phyloP scores from a whole-genome alignment of 345 rosid species.

The Eucalyptus lansdowneana region DNA sequence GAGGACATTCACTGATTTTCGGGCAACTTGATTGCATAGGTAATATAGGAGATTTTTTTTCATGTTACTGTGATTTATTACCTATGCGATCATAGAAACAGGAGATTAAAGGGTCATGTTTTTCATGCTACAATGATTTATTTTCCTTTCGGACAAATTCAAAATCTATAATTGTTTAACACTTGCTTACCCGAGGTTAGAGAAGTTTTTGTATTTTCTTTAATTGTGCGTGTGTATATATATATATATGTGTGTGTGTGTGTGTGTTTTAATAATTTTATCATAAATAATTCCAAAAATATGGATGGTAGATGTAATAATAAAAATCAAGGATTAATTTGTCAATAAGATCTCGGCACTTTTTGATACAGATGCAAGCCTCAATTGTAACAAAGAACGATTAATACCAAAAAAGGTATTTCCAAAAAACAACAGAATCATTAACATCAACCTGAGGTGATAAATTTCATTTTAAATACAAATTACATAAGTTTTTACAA shows the following conservation, averaged over 20 bases:
- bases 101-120: not conserved
- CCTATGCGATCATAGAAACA: too few species aligned
- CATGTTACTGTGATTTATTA: too few species aligned
- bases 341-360: not conserved
- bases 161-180: not conserved
- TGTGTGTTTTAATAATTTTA: not conserved
- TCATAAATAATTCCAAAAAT: not conserved
- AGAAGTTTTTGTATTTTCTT: not conserved
- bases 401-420: not conserved
- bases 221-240: not conserved
- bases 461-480: not conserved
- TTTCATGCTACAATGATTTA: not conserved
- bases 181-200: not conserved
- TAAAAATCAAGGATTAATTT: not conserved
- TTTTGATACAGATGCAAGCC: not conserved
- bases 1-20: not conserved
- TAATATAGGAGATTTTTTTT: not conserved
- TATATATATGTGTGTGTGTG: too few species aligned
- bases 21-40: not conserved
- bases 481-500: too few species aligned
- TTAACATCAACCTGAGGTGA: fast-evolving
- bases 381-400: not conserved
- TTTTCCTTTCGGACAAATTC: not conserved
- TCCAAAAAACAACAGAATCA: fast-evolving
- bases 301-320: not conserved